Percentiles rank a stretch among this genome's conserved stretches.
Conservation (phyloP, 1,139 yeast genomes). For the Pichia kudriavzevii region DNA sequence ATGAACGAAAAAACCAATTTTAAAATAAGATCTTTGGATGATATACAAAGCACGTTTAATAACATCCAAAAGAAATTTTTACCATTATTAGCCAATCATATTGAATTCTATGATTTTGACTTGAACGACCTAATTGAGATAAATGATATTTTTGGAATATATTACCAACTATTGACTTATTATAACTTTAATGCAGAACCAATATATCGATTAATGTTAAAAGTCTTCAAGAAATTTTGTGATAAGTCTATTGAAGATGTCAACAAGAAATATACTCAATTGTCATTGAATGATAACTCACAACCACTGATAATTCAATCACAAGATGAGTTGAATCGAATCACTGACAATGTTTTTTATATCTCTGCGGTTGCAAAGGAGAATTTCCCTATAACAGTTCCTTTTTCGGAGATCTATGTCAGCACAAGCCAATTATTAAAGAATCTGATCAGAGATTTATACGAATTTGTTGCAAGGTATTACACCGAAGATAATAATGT, state of each 20-base stretch:
- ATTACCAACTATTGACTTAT: constrained; percentile 71
- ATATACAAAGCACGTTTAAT: constrained; percentile 74
- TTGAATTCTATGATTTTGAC: constrained; percentile 25
- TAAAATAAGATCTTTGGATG: constrained; percentile 45
- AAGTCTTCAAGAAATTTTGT: constrained; percentile 55
- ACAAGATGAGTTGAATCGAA: too few relatives aligned
- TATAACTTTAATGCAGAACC: constrained; percentile 55
- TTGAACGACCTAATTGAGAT: constrained; percentile 36
- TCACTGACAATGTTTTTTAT: constrained; percentile 47
- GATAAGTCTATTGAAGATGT: constrained; percentile 50
- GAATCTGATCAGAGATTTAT: constrained; percentile 54
- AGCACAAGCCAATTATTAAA: constrained; percentile 74
- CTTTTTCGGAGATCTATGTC: constrained; percentile 85
- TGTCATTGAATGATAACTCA: constrained; percentile 75
- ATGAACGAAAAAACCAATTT: constrained; percentile 52
- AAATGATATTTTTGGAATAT: constrained; percentile 60
- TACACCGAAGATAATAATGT: constrained; percentile 45
- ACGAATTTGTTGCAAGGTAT: constrained; percentile 58
- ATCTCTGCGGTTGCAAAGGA: constrained; percentile 53
- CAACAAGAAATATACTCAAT: constrained; percentile 49
- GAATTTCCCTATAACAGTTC: constrained; percentile 68
- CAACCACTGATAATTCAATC: constrained; percentile 80
- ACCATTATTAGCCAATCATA: constrained; percentile 32
- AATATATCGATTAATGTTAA: constrained; percentile 55
- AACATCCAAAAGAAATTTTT: constrained; percentile 52